Base-by-base conservation (phyloP, 164 flowering plant genomes). In the Kingdonia uniflora region DNA sequence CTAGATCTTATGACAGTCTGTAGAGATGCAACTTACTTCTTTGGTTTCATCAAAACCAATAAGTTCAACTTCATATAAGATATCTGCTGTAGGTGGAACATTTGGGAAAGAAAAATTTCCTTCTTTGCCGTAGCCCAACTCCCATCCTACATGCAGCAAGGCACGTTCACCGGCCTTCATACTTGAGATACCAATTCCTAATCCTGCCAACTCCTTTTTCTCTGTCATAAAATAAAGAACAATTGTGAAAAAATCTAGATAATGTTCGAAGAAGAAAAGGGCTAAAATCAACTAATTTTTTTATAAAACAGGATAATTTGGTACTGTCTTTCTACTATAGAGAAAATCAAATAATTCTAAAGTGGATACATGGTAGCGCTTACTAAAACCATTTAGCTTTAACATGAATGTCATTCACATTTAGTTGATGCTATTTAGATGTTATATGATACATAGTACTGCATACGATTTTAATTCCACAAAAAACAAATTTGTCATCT, bases 31-130 rank as follows among this genome's bases (percentile, higher is more conserved):
- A 69, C 94, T 65, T 71, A 88, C 99, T 73, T 92, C 99, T 71
- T 76, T 77, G 56, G 84, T 69, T 71, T 92, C 96, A 74, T 92
- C 99, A 69, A 88, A 88, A 21, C 99, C 99, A 62, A 92, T 77
- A 47, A 88, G 87, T 77, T 88, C 97, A 68, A 86, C 95, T 74
- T 92, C 99, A 68, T 86, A 92, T 29, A 81, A 19, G 21, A 92
- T 64, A 65, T 92, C 95, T 51, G 95, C 89, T 89, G 70, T 81
- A 24, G 97, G 95, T 19, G 99, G 95, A 67, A 92, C 99, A 71
- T 92, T 92, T 49, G 99, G 99, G 58, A 92, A 92, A 54, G 99
- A 88, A 71, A 92, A 92, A 74, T 56, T 86, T 64, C 99, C 99
- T 55, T 92, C 97, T 74, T 86, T 71, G 45, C 99, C 97, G 68